Evolutionary conservation across 352 stramenopile genomes (phyloP), one percentile per base, ranked within the genome.

Genomic region (Phytopythium cucurbitacearum): DNA sequence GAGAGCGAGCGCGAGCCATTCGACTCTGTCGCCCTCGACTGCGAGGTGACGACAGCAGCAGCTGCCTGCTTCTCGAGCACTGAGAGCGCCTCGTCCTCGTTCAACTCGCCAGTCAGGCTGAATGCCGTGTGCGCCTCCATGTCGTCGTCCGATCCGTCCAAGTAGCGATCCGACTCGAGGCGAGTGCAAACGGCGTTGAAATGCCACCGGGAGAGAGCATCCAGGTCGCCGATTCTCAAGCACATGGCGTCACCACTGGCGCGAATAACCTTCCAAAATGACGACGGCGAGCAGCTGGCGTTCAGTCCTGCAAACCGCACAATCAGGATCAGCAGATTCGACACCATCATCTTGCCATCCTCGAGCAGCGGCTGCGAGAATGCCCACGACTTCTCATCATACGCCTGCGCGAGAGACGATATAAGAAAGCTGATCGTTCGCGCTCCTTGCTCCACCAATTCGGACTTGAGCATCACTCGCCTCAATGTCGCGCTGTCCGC

Each of bases 351-450:
- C 51, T 80, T 87, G 12, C 59, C 70, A 51, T 91, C 78, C 28
- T 82, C 54, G n/a, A 69, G 44, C 45, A 89, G 52, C 32, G 85
- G 69, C 36, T 54, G 58, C 21, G 78, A 81, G 28, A 87, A 86
- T 5, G 48, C 55, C 65, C 79, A 84, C 11, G 65, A 57, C 1
- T 79, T 58, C 11, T 66, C 48, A 55, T 87, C 63, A 40, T 76
- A 62, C 8, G 67, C 68, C 8, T 64, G 68, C 3, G 60, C 68
- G 28, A 89, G 33, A 16, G 69, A 80, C 7, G 70, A 59, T 0
- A 84, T 39, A 21, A 91, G 36, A 51, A 89, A 91, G 47, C 76
- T 87, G 32, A 80, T 58, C 8, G 76, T 89, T 12, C 75, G 76
- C 34, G 76, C 73, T 21, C 71, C 72, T 51, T 88, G 76, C 33